Percentiles rank a stretch among this genome's conserved stretches.
Evolutionary conservation across 2,329 filamentous ascomycete species (phyloP).

Genomic region (Trichophaea hybrida): DNA sequence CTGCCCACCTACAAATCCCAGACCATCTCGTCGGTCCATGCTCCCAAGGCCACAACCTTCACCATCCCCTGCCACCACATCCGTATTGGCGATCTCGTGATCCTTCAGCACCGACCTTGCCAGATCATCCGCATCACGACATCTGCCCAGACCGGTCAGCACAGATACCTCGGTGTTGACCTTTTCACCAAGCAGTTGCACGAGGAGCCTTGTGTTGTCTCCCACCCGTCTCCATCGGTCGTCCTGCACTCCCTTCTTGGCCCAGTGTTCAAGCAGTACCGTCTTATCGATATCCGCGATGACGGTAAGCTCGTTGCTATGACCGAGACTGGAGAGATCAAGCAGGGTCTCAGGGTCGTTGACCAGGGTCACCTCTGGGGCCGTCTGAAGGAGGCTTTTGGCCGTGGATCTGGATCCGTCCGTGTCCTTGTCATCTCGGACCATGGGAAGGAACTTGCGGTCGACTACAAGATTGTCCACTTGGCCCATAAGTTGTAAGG

Average conservation of each 20-base stretch:
- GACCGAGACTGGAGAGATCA: constrained; percentile 98
- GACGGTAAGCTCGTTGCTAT: constrained; percentile 75
- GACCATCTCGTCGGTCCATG: constrained; percentile 34
- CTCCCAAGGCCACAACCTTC: constrained; percentile 53
- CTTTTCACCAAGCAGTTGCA: constrained; percentile 99
- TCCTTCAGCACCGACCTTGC: constrained; percentile 97
- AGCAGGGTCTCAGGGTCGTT: constrained; percentile 84
- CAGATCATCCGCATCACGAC: constrained; percentile 99
- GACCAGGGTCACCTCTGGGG: constrained; percentile 82
- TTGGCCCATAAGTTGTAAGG: constrained; percentile 27
- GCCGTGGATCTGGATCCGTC: constrained; percentile 82
- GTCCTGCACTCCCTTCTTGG: constrained; percentile 99
- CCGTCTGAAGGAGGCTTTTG: constrained; percentile 70
- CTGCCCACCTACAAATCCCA: constrained; percentile 15
- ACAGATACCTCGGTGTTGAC: constrained; percentile 98
- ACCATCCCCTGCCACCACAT: constrained; percentile 99
- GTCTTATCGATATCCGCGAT: constrained; percentile 90
- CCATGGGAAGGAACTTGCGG: constrained; percentile 79
- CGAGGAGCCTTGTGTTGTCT: constrained; percentile 96
- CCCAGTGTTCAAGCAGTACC: constrained; percentile 99
- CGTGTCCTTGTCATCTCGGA: constrained; percentile 94
- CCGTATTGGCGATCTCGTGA: constrained; percentile 94
- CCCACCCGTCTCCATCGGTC: constrained; percentile 90
- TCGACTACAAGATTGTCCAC: constrained; percentile 98
- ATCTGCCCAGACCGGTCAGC: constrained; percentile 93